Percentiles rank a stretch among this genome's conserved stretches.
Conservation (phyloP, 352 stramenopile species). For the Blastocystis sp. region DNA sequence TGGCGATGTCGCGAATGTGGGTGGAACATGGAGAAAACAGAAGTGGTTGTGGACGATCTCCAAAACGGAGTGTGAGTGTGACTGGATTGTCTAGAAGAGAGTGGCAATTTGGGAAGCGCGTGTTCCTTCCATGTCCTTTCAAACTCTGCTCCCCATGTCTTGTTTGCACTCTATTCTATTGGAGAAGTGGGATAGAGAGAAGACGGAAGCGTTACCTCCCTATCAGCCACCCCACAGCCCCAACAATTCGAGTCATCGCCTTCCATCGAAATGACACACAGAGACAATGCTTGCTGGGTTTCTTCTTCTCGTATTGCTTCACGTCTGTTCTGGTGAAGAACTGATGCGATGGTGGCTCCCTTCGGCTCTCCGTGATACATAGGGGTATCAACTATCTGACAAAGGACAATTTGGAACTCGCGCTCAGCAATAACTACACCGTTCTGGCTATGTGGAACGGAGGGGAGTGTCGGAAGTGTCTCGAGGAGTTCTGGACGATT, state of each 20-base stretch:
- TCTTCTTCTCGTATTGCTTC: background rate
- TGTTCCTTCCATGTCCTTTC: background rate
- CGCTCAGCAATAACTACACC: background rate
- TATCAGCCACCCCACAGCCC: too few species aligned
- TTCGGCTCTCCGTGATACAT: background rate
- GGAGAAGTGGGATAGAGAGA: too few species aligned
- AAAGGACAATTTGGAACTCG: slow-evolving; percentile 24
- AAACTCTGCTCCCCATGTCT: background rate
- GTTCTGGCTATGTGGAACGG: slow-evolving; percentile 32
- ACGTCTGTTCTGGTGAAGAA: background rate
- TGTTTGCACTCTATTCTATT: too few species aligned
- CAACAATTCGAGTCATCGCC: too few species aligned
- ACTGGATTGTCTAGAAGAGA: background rate
- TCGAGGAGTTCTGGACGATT: slow-evolving; percentile 24
- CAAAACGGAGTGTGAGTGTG: too few species aligned
- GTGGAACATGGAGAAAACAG: slow-evolving; percentile 71
- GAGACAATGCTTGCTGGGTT: too few species aligned
- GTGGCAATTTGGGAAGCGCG: slow-evolving; percentile 1
- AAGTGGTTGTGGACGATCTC: too few species aligned
- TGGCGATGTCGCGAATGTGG: slow-evolving; percentile 33
- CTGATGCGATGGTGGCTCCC: background rate
- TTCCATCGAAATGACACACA: too few species aligned
- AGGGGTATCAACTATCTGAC: slow-evolving; percentile 35
- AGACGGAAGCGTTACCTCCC: too few species aligned
- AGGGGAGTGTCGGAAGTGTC: background rate